These are phyloP conservation scores for Cymbopogon flexuosus DNA, from an alignment of 202 grass and related monocot genomes.

Conservation along the genomic window DNA sequence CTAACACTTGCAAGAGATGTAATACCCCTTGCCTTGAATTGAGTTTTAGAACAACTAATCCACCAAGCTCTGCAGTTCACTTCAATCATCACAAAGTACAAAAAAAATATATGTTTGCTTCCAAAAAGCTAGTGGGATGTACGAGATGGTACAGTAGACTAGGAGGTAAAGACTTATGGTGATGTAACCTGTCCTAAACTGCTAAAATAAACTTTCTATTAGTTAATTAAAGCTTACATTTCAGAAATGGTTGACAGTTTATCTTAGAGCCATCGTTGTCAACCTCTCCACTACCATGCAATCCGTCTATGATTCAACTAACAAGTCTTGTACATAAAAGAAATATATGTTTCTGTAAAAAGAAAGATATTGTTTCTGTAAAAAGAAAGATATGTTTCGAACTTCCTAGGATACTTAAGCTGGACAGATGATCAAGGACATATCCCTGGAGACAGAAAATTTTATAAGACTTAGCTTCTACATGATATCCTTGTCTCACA, in stretches of 20 bases:
- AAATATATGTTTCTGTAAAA: background rate
- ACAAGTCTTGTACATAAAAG: background rate
- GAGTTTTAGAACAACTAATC: background rate
- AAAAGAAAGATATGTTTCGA: background rate
- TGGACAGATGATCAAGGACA: background rate
- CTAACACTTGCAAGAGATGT: background rate
- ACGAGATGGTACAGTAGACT: background rate
- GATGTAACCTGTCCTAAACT: background rate
- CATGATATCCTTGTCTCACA: background rate
- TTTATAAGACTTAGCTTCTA: background rate
- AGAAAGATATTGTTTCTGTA: background rate
- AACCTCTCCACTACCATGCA: background rate
- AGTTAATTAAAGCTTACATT: background rate
- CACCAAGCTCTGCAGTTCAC: background rate
- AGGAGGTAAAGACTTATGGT: background rate
- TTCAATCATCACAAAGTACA: background rate
- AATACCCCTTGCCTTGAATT: background rate
- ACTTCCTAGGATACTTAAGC: background rate
- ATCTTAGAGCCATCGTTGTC: background rate
- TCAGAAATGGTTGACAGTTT: background rate
- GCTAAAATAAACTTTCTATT: background rate
- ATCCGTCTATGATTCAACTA: slow-evolving; percentile 6
- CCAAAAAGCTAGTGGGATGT: background rate
- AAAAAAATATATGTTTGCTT: background rate
- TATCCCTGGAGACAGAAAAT: background rate